These are phyloP conservation scores for Glonium stellatum DNA, from an alignment of 495 filamentous ascomycete genomes.

Conservation along the genomic window DNA sequence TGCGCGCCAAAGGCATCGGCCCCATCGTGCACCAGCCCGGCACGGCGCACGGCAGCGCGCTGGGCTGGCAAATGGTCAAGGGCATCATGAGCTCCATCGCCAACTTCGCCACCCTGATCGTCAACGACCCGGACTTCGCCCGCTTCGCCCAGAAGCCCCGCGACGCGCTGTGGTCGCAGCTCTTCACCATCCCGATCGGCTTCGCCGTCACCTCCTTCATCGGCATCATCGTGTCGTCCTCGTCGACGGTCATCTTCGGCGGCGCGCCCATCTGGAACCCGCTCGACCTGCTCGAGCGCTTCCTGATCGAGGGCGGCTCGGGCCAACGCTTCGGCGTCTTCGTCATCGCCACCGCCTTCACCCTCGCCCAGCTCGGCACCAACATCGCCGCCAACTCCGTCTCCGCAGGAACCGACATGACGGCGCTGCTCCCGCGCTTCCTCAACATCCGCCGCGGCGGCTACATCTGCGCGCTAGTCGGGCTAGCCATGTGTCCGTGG, in stretches of 20 bases:
- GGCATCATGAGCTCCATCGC: conserved; percentile 85
- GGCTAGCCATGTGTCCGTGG: conserved; percentile 86
- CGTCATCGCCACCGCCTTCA: conserved; percentile 73
- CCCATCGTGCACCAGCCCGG: conserved; percentile 72
- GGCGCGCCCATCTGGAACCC: conserved; percentile 80
- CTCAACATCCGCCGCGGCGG: conserved; percentile 86
- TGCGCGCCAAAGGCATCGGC: conserved; percentile 75
- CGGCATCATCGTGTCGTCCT: conserved; percentile 88
- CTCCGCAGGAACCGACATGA: conserved; percentile 82
- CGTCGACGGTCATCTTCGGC: conserved; percentile 68
- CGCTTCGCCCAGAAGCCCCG: conserved; percentile 75
- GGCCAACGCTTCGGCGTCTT: conserved; percentile 83
- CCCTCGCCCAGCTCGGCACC: conserved; percentile 81
- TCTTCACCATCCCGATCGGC: conserved; percentile 77
- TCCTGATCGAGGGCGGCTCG: conserved; percentile 67
- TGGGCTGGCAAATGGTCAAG: conserved; percentile 76
- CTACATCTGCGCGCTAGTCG: conserved; percentile 78
- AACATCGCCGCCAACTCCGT: conserved; percentile 92
- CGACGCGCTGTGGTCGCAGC: conserved; percentile 83
- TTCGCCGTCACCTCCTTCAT: conserved; percentile 90
- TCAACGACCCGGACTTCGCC: conserved; percentile 78
- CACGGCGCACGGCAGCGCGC: conserved; percentile 55
- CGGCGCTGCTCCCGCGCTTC: conserved; percentile 78
- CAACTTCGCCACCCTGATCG: conserved; percentile 84
- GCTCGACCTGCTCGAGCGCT: conserved; percentile 63